A percentile compares a stretch with the other conserved stretches of the same genome.
These are phyloP conservation scores for Umbelopsis isabellina DNA, from an alignment of 192 early-diverging fungal genomes.

Conservation along the genomic window DNA sequence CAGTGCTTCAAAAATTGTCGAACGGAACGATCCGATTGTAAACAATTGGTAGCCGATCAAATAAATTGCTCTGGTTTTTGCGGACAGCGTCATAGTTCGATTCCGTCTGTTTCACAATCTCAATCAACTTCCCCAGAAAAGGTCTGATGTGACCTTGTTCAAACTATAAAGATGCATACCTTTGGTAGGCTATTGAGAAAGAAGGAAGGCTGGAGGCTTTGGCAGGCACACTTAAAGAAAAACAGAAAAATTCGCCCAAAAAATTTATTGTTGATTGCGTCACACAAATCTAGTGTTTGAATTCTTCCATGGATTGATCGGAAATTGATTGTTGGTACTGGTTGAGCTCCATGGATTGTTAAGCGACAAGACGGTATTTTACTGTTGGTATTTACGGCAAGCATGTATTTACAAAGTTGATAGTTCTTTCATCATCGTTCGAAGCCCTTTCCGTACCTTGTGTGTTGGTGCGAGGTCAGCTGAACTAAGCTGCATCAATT, in stretches of 20 bases:
- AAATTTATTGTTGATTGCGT: slow-evolving; percentile 19
- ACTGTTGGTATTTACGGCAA: neutral
- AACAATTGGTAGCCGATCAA: too few species aligned
- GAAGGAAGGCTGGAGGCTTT: slow-evolving; percentile 5
- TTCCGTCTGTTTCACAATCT: too few species aligned
- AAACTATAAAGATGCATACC: slow-evolving; percentile 1
- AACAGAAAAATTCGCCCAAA: slow-evolving; percentile 18
- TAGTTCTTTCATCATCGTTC: neutral
- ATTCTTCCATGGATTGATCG: neutral
- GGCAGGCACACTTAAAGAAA: slow-evolving; percentile 14
- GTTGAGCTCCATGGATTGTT: neutral
- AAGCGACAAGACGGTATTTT: neutral
- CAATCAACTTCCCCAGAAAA: too few species aligned
- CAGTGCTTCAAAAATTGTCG: too few species aligned
- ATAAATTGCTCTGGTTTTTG: too few species aligned
- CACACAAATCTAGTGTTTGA: neutral
- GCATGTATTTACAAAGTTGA: neutral
- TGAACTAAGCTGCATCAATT: slow-evolving; percentile 1
- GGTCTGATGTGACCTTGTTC: neutral
- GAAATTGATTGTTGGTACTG: neutral
- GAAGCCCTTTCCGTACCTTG: slow-evolving; percentile 6
- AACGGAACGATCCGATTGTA: too few species aligned
- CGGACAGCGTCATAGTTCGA: too few species aligned
- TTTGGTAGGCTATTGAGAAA: slow-evolving; percentile 25
- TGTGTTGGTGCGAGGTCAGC: neutral